Evolutionary conservation across 2,329 filamentous ascomycete species (phyloP), one percentile per base, ranked within the genome.

Genomic region (Verticillium alfalfae): DNA sequence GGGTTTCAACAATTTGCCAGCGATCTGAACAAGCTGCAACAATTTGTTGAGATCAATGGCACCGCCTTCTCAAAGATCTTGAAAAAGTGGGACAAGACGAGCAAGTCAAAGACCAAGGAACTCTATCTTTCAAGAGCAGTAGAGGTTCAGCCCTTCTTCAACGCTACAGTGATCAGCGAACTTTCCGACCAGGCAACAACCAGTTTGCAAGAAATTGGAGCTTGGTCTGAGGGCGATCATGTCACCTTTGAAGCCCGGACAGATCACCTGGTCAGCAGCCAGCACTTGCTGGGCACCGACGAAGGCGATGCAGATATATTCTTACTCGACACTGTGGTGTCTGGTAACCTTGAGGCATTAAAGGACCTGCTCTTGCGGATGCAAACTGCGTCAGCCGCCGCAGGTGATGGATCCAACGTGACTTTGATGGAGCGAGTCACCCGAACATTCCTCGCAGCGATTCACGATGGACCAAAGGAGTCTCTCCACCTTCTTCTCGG

Each of bases 61-160:
- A 97, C 92, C 1, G 95, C 93, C 16, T 97, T 98, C 74, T 97
- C 94, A 34, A 99, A 99, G 76, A 99, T 99, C 63, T 80, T 99
- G 66, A 99, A 99, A 79, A 99, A 99, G 85, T 99, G 95, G 95
- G 95, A 99, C 78, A 99, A 99, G 84, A 97, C 93, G 1, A 97
- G 94, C 68, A 99, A 98, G 83, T 98, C 94, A 59, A 94, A 94
- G 75, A 97, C 95, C 63, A 99, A 99, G 76, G 95, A 98, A 78
- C 85, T 98, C 49, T 99, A 98, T 73, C 87, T 99, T 39, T 96
- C 96, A 10, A 86, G 95, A 63, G 95, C 95, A 9, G 94, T 99
- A 65, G 95, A 99, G 75, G 93, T 98, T 8, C 95, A 98, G 71
- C 95, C 95, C 7, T 98, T 96, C 75, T 99, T 98, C 83, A 98